Base-by-base conservation (phyloP, 1,139 yeast genomes). In the Hyphopichia fennica region DNA sequence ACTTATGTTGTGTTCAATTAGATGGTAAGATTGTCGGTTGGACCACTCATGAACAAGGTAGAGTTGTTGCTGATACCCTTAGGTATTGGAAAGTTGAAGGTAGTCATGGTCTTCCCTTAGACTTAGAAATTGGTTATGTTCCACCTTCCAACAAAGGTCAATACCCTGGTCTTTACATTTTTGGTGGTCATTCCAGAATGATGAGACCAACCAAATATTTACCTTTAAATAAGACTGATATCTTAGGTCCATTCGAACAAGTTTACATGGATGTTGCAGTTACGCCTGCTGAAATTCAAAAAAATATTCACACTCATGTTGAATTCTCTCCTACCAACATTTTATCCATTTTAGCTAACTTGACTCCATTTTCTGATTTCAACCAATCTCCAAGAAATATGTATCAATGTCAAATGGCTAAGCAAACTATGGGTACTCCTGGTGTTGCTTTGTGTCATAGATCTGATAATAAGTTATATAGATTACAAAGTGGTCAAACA, bases 391-490 rank as follows among this genome's bases (percentile, higher is more conserved):
- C 99, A 58, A 87, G 99, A 82, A 93, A 93, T 65, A 93, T 95
- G 99, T 93, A 93, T 65, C 99, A 93, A 72, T 93, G 99, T 74
- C 99, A 95, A 78, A 93, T 93, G 99, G 99, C 98, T 81, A 93
- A 93, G 72, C 99, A 93, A 75, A 93, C 99, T 19, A 93, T 93
- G 99, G 99, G 99, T 69, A 93, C 99, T 4, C 99, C 99, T 8
- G 98, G 98, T 70, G 96, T 93, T 45, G 97, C 96, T 0, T 73
- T 93, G 45, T 81, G 75, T 37, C 96, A 91, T 64, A 81, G 99
- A 67, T 87, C 96, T 1, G 99, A 93, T 65, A 95, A 95, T 71
- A 95, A 91, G 65, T 72, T 93, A 47, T 93, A 93, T 68, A 83
- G 95, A 58, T 73, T 93, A 53, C 99, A 93, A 68, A 79, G 89